phyloP scores from a whole-genome alignment of 768 basidiomycete species.

The Pleurotus salmoneostramineus region DNA sequence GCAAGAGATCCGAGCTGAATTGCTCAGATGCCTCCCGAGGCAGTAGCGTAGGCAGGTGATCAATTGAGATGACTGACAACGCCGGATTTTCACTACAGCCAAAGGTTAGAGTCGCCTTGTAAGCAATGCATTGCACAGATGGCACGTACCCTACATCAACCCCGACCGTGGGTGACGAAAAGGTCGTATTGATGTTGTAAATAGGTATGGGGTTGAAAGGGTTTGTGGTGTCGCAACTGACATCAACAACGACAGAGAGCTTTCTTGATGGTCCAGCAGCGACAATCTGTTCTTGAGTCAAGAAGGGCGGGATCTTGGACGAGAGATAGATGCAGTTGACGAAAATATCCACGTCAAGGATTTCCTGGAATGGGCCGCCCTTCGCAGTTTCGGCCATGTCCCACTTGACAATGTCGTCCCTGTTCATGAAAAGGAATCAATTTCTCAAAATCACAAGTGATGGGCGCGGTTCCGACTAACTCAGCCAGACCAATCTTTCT shows the following conservation, averaged over 20 bases:
- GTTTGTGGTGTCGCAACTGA: conserved; percentile 99
- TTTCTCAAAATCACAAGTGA: background rate
- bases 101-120: background rate
- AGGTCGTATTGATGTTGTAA: conserved; percentile 91
- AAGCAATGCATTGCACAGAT: background rate
- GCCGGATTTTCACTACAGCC: conserved; percentile 47
- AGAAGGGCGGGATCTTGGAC: conserved; percentile 79
- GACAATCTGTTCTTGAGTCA: conserved; percentile 67
- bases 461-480: conserved; percentile 43
- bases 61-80: conserved; percentile 89
- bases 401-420: conserved; percentile 95
- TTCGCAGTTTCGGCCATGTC: conserved; percentile 95
- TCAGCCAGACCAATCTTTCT: conserved; percentile 93
- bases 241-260: conserved; percentile 87
- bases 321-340: conserved; percentile 99
- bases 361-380: conserved; percentile 94
- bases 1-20: conserved; percentile 84
- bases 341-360: conserved; percentile 95
- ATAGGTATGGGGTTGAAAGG: conserved; percentile 98
- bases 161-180: conserved; percentile 85
- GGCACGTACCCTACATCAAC: conserved; percentile 73
- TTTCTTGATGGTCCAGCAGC: conserved; percentile 64
- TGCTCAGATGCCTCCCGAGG: conserved; percentile 97
- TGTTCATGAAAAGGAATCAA: conserved; percentile 25
- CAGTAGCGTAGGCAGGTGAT: conserved; percentile 92